A percentile compares a stretch with the other conserved stretches of the same genome.
Evolutionary conservation across 2,329 filamentous ascomycete genomes (phyloP).

Genomic region (Diaporthe destruens): DNA sequence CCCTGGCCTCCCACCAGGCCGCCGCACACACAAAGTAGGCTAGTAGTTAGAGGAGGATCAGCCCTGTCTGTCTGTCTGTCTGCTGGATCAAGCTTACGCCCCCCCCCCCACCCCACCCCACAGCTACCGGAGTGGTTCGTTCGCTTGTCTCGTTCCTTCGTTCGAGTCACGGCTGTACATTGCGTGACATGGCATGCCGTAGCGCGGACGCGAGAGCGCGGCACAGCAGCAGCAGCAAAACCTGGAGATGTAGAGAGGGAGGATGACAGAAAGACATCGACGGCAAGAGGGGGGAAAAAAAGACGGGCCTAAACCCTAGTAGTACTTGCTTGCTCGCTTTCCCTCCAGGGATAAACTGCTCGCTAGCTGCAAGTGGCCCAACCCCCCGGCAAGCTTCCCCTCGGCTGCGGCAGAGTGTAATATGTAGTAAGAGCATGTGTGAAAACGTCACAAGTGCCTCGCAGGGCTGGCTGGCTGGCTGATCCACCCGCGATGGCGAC

Average conservation of each 20-base stretch:
- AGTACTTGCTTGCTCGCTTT: neutral
- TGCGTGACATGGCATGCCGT: constrained; percentile 20
- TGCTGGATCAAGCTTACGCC: neutral
- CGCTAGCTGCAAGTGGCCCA: neutral
- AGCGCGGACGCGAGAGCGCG: constrained; percentile 19
- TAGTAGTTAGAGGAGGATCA: neutral
- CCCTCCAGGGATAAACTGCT: neutral
- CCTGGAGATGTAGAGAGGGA: too few relatives aligned
- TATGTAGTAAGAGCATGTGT: too few relatives aligned
- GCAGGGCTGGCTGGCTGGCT: constrained; percentile 17
- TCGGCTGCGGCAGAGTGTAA: too few relatives aligned
- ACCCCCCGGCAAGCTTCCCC: neutral
- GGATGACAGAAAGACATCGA: neutral
- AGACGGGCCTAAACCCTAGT: neutral
- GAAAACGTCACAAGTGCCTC: constrained; percentile 24
- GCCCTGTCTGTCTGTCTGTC: too few relatives aligned
- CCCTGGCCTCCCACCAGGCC: neutral
- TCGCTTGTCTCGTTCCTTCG: neutral
- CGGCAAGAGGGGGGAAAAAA: too few relatives aligned
- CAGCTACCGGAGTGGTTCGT: neutral
- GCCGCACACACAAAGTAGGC: neutral
- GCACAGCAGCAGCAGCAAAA: neutral
- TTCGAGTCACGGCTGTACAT: neutral
- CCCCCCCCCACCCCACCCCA: neutral
- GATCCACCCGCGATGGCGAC: constrained; percentile 16